Base-by-base conservation (phyloP, 2,329 filamentous ascomycete genomes). In the Arthrobotrys megalospora region DNA sequence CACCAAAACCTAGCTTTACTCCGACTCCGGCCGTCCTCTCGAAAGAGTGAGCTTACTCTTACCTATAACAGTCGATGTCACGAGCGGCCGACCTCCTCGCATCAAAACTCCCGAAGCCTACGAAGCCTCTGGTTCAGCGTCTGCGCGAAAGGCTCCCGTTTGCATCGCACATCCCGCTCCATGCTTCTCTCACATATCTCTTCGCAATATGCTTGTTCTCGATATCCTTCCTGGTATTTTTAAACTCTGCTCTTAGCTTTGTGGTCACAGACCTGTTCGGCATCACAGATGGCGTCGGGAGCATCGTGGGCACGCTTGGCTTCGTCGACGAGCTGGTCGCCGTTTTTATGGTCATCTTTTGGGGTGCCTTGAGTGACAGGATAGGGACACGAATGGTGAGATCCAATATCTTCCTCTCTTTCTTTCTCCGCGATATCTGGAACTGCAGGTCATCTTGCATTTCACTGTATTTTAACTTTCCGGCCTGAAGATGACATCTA, bases 201-300 rank as follows among this genome's bases (percentile, higher is more conserved):
- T 88, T 94, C 80, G 91, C 91, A 83, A 92, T 96, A 82, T 92
- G 92, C 78, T 90, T 96, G 81, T 95, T 95, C 86, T 93, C 91
- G 84, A 96, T 96, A 82, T 91, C 92, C 68, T 96, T 96, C 86
- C 91, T 96, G 80, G 93, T 96, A 82, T 96, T 96, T 85, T 89
- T 96, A 80, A 96, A 96, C 86, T 92, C 90, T 86, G 91, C 90
- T 83, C 88, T 96, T 76, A 93, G 91, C 69, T 96, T 96, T 85
- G 92, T 96, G 76, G 90, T 96, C 78, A 95, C 92, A 78, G 92
- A 95, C 84, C 88, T 93, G 79, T 90, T 96, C 81, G 92, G 92
- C 77, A 88, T 92, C 82, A 91, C 92, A 82, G 85, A 90, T 79
- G 87, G 88, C 81, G 92, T 96, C 7, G 93, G 93, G 80, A 90